Evolutionary conservation across 768 basidiomycete species (phyloP).

Genomic region (Termitomyces sp.): DNA sequence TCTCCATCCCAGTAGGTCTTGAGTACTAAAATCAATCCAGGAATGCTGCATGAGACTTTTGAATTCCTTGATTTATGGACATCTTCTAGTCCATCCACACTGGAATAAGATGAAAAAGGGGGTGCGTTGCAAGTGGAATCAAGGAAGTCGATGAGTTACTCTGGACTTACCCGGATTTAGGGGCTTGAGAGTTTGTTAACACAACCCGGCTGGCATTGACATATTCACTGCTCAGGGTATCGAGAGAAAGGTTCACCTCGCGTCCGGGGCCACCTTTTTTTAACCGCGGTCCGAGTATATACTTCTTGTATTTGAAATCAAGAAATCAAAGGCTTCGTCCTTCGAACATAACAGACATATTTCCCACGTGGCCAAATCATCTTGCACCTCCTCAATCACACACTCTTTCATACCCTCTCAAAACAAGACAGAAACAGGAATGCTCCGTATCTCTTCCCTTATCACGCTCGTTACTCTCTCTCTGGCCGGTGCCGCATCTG

Average conservation of each 20-base stretch:
- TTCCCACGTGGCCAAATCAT: too few relatives aligned
- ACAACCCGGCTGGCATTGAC: too few relatives aligned
- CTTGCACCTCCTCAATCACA: not conserved
- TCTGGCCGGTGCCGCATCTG: conserved; percentile 12
- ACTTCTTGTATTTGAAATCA: not conserved
- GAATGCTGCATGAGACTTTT: not conserved
- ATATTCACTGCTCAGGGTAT: too few relatives aligned
- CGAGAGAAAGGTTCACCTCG: not conserved
- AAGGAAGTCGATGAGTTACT: not conserved
- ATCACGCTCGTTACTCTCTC: conserved; percentile 17
- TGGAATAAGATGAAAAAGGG: not conserved
- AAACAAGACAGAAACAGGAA: conserved; percentile 1
- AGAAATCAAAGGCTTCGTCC: not conserved
- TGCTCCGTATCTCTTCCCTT: conserved; percentile 12
- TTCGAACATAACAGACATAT: not conserved
- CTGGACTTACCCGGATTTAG: not conserved
- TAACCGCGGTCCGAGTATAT: too few relatives aligned
- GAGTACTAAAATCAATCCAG: too few relatives aligned
- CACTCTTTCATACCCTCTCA: not conserved
- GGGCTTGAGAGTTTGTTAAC: not conserved
- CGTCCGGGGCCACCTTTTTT: not conserved
- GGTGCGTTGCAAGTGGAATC: not conserved
- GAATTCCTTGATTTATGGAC: not conserved
- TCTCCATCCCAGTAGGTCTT: too few relatives aligned
- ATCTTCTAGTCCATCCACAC: too few relatives aligned